Conservation (phyloP, 2,329 filamentous ascomycete species). For the Apiospora sp. region DNA sequence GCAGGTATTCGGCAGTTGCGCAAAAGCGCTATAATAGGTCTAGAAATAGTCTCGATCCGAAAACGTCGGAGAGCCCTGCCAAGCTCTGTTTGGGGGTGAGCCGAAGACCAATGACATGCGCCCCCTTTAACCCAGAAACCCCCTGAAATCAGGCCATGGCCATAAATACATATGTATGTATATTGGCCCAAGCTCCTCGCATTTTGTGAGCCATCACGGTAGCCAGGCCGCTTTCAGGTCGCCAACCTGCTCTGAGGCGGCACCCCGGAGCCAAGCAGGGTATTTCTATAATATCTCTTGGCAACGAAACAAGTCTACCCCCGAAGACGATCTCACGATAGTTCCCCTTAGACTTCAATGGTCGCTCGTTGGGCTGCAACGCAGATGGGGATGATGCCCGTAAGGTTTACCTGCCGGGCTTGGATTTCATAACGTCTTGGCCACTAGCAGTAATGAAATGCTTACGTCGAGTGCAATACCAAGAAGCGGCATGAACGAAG, state of each 20-base stretch:
- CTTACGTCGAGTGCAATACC: neutral
- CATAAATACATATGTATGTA: neutral
- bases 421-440: neutral
- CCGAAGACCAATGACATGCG: conserved; percentile 5
- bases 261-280: neutral
- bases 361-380: neutral
- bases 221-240: neutral
- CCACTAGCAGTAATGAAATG: neutral
- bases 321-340: neutral
- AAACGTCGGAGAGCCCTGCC: conserved; percentile 24
- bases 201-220: neutral
- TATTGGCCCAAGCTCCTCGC: conserved; percentile 1
- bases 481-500: conserved; percentile 1
- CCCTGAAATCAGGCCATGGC: conserved; percentile 9
- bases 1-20: conserved; percentile 8
- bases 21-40: neutral
- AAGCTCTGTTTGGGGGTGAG: conserved; percentile 18
- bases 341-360: conserved; percentile 5
- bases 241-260: neutral
- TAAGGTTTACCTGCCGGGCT: neutral
- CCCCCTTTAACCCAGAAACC: neutral
- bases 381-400: neutral
- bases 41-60: conserved; percentile 22
- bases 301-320: neutral
- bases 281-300: conserved; percentile 15